Percentiles rank a stretch among this genome's conserved stretches.
phyloP scores from a whole-genome alignment of 2,329 filamentous ascomycete species.

The Trichoderma polysporum region DNA sequence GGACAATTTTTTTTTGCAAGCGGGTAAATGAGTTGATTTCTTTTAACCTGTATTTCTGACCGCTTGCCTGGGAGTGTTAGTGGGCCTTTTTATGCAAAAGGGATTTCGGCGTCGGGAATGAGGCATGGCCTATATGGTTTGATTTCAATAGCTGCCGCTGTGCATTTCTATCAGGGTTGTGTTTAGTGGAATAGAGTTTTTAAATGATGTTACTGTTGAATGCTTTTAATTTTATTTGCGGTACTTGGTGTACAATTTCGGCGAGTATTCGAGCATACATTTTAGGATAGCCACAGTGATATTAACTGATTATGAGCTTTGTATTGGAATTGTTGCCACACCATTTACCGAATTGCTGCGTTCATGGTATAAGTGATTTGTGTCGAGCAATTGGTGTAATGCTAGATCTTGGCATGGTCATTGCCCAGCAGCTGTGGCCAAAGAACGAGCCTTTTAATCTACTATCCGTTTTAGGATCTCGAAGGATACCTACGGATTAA shows the following conservation, averaged over 20 bases:
- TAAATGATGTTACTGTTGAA: neutral
- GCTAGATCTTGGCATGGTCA: neutral
- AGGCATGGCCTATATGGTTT: slow-evolving; percentile 22
- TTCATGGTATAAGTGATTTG: neutral
- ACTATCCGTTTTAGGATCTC: neutral
- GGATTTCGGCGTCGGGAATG: slow-evolving; percentile 23
- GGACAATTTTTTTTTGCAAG: slow-evolving; percentile 7
- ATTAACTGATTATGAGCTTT: too few relatives aligned
- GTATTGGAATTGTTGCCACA: too few relatives aligned
- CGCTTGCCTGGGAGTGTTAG: slow-evolving; percentile 18
- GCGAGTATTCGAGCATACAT: too few relatives aligned
- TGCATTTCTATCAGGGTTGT: slow-evolving; percentile 5
- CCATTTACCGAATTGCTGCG: too few relatives aligned
- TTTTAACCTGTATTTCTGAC: neutral
- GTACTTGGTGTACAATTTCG: neutral
- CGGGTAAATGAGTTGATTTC: slow-evolving; percentile 9
- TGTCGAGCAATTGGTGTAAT: neutral
- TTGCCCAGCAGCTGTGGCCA: neutral
- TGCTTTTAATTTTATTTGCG: neutral
- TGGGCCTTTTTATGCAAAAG: slow-evolving; percentile 15
- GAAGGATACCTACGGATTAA: neutral
- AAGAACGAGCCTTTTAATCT: neutral
- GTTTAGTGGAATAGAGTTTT: slow-evolving; percentile 16
- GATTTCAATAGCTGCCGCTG: slow-evolving; percentile 17
- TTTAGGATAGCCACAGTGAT: too few relatives aligned